Base-by-base conservation (phyloP, 2,329 filamentous ascomycete species). In the Periconia macrospinosa region DNA sequence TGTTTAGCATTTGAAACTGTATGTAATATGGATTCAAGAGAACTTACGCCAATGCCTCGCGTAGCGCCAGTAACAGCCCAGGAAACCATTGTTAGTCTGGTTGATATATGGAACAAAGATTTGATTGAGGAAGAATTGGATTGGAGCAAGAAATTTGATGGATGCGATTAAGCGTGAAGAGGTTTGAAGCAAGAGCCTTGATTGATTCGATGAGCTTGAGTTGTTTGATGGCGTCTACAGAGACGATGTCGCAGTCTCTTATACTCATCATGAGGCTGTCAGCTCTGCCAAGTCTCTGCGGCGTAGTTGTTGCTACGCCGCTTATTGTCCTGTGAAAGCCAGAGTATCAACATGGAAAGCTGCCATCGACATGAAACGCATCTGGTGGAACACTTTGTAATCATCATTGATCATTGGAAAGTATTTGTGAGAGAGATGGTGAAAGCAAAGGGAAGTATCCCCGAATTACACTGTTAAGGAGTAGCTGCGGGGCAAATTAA, bases 41-140 rank as follows among this genome's bases (percentile, higher is more conserved):
- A 30, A 41, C 55, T 55, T 55, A 58, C 56, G 23, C 57, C 54
- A 50, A 59, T 57, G 43, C 54, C 57, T 50, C 54, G 54, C 30
- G 54, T 57, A 40, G 54, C 57, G 19, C 57, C 54, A 8, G 54
- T 57, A 33, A 59, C 47, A 50, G 47, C 57, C 52, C 52, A 59
- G 18, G 54, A 57, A 19, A 56, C 51, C 54, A 59, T 59, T 51
- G 50, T 58, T 41, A 46, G 41, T 51, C n/a, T 48, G 43, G 33
- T 37, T n/a, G 15, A 37, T 37, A 8, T 27, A 8, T 3, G 8
- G 23, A 27, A 27, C 11, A n/a, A 5, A 37, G 11, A 37, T 37
- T 6, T 37, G 11, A 13, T 37, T 37, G 11, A 5, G 15, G 6
- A 27, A 27, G 23, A 27, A 27, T 8, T 27, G 8, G 23, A 27